Evolutionary conservation across 2,329 filamentous ascomycete genomes (phyloP).

Genomic region (Ascochyta lentis): DNA sequence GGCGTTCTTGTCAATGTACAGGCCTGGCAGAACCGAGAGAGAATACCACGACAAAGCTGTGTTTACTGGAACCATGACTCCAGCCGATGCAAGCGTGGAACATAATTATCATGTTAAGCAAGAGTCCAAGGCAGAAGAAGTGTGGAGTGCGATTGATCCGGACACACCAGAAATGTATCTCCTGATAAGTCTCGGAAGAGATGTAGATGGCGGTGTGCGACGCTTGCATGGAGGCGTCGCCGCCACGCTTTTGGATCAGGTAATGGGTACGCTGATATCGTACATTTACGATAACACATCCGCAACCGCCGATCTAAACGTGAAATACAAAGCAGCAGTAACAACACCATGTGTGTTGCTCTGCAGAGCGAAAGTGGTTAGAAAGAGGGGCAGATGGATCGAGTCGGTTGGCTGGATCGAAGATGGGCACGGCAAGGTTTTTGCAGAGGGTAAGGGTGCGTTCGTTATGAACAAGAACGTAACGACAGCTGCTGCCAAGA

Average conservation of each 20-base stretch:
- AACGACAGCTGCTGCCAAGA: background rate
- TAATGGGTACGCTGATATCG: conserved; percentile 32
- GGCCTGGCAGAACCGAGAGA: conserved; percentile 16
- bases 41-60: conserved; percentile 14
- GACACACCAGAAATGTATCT: conserved; percentile 29
- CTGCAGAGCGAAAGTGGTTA: conserved; percentile 26
- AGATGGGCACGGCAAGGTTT: conserved; percentile 33
- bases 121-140: conserved; percentile 18
- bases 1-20: conserved; percentile 33
- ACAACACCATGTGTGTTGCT: conserved; percentile 32
- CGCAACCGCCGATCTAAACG: conserved; percentile 31
- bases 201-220: conserved; percentile 28
- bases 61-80: conserved; percentile 11
- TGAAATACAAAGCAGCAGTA: conserved; percentile 34
- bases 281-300: conserved; percentile 20
- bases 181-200: conserved; percentile 28
- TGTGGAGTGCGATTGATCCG: conserved; percentile 17
- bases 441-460: conserved; percentile 27
- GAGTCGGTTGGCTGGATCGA: conserved; percentile 32
- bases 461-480: conserved; percentile 28
- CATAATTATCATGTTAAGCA: background rate
- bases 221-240: conserved; percentile 38
- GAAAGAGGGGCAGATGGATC: conserved; percentile 32
- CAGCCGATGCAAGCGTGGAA: background rate
- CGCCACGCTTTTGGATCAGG: conserved; percentile 35